Percentiles rank a stretch among this genome's conserved stretches.
These are phyloP conservation scores for Seiridium unicorne DNA, from an alignment of 2,329 filamentous ascomycete genomes.

Conservation along the genomic window DNA sequence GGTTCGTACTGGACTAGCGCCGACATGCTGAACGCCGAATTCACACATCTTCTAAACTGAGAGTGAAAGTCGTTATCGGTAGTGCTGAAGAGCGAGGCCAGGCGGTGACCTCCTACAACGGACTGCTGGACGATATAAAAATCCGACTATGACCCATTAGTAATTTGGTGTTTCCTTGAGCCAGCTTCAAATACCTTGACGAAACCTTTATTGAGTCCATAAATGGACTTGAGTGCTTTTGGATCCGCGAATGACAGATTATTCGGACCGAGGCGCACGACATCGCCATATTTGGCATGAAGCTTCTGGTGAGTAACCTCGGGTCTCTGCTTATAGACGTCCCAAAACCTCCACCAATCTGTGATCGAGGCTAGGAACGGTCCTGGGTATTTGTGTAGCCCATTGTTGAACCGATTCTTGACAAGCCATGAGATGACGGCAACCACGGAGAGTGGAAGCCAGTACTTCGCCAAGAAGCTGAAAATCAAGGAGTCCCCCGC, in stretches of 20 bases:
- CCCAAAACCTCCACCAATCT: constrained; percentile 73
- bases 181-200: constrained; percentile 55
- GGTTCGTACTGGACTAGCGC: constrained; percentile 77
- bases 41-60: constrained; percentile 72
- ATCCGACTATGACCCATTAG: constrained; percentile 53
- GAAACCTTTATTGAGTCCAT: constrained; percentile 80
- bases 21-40: constrained; percentile 75
- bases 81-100: constrained; percentile 75
- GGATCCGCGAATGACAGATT: constrained; percentile 72
- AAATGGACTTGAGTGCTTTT: constrained; percentile 71
- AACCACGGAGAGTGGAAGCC: constrained; percentile 35
- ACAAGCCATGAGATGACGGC: constrained; percentile 38
- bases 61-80: constrained; percentile 74
- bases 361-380: constrained; percentile 66
- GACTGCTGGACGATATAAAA: constrained; percentile 81
- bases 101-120: constrained; percentile 63
- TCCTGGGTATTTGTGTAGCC: constrained; percentile 71
- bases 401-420: constrained; percentile 51
- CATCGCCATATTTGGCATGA: constrained; percentile 69
- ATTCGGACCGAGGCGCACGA: constrained; percentile 76
- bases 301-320: constrained; percentile 67
- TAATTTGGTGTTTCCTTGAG: too few species aligned
- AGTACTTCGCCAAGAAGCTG: constrained; percentile 37
- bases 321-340: constrained; percentile 63
- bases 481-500: constrained; percentile 33